Conservation (phyloP, 2,329 filamentous ascomycete species). For the Parastagonospora nodorum region DNA sequence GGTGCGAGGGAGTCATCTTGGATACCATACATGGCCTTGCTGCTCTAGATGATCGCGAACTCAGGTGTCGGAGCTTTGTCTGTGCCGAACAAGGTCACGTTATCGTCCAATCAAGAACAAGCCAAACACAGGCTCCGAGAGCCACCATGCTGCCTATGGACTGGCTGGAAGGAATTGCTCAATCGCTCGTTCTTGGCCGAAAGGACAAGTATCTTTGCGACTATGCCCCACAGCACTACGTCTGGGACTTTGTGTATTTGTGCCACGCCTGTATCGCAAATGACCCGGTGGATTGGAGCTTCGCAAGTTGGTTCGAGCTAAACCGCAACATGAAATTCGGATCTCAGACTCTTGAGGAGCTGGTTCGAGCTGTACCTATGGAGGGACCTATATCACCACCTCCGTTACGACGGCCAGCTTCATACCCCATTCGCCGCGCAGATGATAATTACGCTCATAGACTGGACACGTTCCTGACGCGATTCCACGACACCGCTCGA, state of each 20-base stretch:
- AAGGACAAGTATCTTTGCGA: slow-evolving; percentile 40
- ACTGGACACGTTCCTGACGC: slow-evolving; percentile 30
- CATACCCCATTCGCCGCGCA: slow-evolving; percentile 17
- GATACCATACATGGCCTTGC: slow-evolving; percentile 31
- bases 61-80: slow-evolving; percentile 32
- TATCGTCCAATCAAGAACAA: slow-evolving; percentile 10
- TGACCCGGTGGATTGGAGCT: slow-evolving; percentile 29
- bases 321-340: slow-evolving; percentile 26
- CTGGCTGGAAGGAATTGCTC: slow-evolving; percentile 26
- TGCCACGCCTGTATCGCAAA: slow-evolving; percentile 27
- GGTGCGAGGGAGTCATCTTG: slow-evolving; percentile 31
- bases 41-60: slow-evolving; percentile 28
- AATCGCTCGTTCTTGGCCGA: slow-evolving; percentile 34
- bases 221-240: slow-evolving; percentile 27
- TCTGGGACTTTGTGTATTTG: slow-evolving; percentile 32
- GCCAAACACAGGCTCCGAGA: slow-evolving; percentile 10
- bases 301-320: slow-evolving; percentile 32
- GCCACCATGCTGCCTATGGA: slow-evolving; percentile 18
- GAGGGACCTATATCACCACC: slow-evolving; percentile 4
- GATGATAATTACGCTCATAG: slow-evolving; percentile 16
- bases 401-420: slow-evolving; percentile 17
- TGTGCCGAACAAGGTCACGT: slow-evolving; percentile 24
- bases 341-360: slow-evolving; percentile 17
- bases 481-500: slow-evolving; percentile 34
- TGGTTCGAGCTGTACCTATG: slow-evolving; percentile 13